These are phyloP conservation scores for Syzygium malaccense DNA, from an alignment of 441 rosid genomes.

Conservation along the genomic window DNA sequence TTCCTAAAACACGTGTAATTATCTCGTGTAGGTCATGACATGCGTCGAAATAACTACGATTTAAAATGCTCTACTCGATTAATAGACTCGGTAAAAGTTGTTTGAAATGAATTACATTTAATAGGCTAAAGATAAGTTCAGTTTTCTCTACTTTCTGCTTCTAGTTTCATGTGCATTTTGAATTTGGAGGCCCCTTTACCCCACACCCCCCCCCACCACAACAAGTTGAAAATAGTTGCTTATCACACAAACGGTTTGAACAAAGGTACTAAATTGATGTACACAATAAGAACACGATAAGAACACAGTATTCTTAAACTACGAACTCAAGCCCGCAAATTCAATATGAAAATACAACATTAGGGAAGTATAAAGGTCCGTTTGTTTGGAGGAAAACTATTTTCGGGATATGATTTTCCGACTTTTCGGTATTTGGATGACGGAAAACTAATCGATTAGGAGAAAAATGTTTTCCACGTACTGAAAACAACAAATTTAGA, in stretches of 20 bases:
- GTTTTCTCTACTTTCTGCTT: not conserved
- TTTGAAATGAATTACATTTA: not conserved
- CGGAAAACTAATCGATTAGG: rapidly evolving
- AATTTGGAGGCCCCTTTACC: not conserved
- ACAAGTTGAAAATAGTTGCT: not conserved
- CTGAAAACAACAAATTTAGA: not conserved
- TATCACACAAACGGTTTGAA: not conserved
- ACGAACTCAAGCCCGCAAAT: not conserved
- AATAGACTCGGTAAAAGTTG: not conserved
- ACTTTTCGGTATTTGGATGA: not conserved
- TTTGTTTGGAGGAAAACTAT: not conserved
- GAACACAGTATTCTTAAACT: not conserved
- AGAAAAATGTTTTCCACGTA: rapidly evolving
- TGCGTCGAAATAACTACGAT: not conserved
- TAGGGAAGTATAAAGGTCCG: not conserved
- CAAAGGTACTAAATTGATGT: not conserved
- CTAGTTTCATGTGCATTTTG: not conserved
- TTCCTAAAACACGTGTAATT: not conserved
- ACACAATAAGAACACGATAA: not conserved
- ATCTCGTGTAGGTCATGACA: not conserved
- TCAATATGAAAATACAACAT: not conserved
- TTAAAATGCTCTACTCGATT: not conserved
- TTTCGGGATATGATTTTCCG: rapidly evolving
- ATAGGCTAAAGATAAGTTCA: not conserved
- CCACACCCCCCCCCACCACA: not conserved